Evolutionary conservation across 768 basidiomycete species (phyloP).

Genomic region (Suillus fuscotomentosus): DNA sequence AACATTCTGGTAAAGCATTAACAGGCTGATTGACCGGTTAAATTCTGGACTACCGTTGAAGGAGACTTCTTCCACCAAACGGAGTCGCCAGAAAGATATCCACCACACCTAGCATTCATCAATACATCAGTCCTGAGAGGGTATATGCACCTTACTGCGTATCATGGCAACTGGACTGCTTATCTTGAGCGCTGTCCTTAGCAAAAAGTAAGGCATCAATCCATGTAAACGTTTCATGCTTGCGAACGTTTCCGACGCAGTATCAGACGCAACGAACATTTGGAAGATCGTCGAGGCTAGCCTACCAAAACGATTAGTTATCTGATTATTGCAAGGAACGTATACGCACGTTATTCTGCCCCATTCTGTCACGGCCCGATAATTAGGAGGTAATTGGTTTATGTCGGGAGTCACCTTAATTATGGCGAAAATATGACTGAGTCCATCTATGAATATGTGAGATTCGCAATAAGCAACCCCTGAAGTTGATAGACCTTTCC

Average conservation of each 20-base stretch:
- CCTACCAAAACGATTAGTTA: conserved; percentile 39
- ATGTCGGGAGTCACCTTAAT: conserved; percentile 81
- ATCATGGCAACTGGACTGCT: conserved; percentile 98
- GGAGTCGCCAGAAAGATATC: conserved; percentile 97
- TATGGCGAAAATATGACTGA: conserved; percentile 84
- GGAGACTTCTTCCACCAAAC: conserved; percentile 88
- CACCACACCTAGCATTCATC: conserved; percentile 50
- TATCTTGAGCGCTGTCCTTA: conserved; percentile 87
- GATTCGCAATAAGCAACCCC: conserved; percentile 8
- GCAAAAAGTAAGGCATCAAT: conserved; percentile 96
- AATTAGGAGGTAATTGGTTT: conserved; percentile 76
- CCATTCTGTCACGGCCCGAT: conserved; percentile 92
- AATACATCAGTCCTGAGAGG: conserved; percentile 5
- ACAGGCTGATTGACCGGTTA: neutral
- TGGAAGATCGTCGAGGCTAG: conserved; percentile 97
- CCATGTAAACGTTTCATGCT: conserved; percentile 91
- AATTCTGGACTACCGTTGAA: conserved; percentile 64
- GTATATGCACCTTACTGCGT: conserved; percentile 50
- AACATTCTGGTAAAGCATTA: conserved; percentile 72
- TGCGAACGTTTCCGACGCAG: conserved; percentile 85
- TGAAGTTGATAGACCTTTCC: conserved; percentile 54
- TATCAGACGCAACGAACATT: conserved; percentile 89
- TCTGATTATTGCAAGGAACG: conserved; percentile 6
- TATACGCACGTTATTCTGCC: conserved; percentile 87
- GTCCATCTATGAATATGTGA: conserved; percentile 58